phyloP scores from a whole-genome alignment of 1,284 basidiomycete genomes.

The Austropuccinia psidii region DNA sequence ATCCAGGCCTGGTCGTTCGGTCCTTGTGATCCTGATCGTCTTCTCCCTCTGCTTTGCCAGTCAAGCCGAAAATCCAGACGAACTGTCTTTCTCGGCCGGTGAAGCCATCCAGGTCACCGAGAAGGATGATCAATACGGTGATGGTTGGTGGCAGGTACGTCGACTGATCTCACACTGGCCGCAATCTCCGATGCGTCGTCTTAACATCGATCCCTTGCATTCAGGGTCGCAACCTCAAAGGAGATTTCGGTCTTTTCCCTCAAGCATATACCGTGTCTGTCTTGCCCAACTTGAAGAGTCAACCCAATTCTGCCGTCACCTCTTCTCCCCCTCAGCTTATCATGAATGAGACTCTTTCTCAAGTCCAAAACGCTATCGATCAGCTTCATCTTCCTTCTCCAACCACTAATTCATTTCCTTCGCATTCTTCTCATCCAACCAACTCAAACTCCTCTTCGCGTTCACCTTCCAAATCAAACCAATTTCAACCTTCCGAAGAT shows the following conservation, averaged over 20 bases:
- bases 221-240: slow-evolving; percentile 74
- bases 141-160: slow-evolving; percentile 98
- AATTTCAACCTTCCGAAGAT: background rate
- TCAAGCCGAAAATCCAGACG: slow-evolving; percentile 81
- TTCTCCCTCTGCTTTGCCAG: background rate
- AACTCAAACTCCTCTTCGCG: background rate
- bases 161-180: slow-evolving; percentile 26
- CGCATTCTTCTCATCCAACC: slow-evolving; percentile 1
- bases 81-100: slow-evolving; percentile 75
- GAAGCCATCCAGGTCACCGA: slow-evolving; percentile 84
- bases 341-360: slow-evolving; percentile 43
- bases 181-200: background rate
- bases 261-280: slow-evolving; percentile 70
- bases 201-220: background rate
- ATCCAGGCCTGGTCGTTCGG: background rate
- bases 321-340: slow-evolving; percentile 40
- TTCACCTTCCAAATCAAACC: too few relatives aligned
- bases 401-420: slow-evolving; percentile 40
- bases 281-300: slow-evolving; percentile 41
- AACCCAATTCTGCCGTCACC: too few relatives aligned
- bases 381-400: slow-evolving; percentile 49
- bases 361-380: slow-evolving; percentile 52
- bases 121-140: slow-evolving; percentile 84
- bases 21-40: background rate
- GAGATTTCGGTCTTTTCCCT: slow-evolving; percentile 82